Evolutionary conservation across 73 alveolate species (phyloP), one percentile per base, ranked within the genome.

Genomic region (Tetrahymena malaccensis): DNA sequence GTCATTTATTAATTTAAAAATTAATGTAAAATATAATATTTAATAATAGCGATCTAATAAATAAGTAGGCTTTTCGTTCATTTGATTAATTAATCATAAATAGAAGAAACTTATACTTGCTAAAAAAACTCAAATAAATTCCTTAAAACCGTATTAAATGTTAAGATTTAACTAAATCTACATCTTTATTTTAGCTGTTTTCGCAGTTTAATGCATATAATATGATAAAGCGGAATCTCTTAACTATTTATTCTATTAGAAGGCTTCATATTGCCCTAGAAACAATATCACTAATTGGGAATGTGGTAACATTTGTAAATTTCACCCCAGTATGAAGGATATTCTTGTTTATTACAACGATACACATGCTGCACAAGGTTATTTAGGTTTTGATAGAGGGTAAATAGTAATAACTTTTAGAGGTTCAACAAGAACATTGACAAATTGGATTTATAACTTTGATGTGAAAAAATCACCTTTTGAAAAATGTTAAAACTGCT

Each of bases 311-410:
- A 94, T 94, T 16, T 85, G 96, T 38, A 94, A 43, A 9, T 85
- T 85, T 84, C 93, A 94, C n/a, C 95, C 96, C 1, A 50, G 85
- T 40, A 83, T 94, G 44, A 27, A 83, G 35, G 93, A 85, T 33
- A 85, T 93, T n/a, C 17, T 84, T 38, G 96, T 94, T 13, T 95
- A 35, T 40, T 95, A 85, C n/a, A 95, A 95, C n/a, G 34, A 50
- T 33, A 94, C 93, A 55, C 97, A 95, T 58, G 94, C 93, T 85
- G 93, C 97, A 4, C 35, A 95, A 35, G 97, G 95, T 3, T 95
- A 85, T 89, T 34, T 43, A 33, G 97, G 97, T 16, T 95, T 85
- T 35, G 93, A 95, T 17, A 89, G 93, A n/a, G 97, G 93, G 89
- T 85, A 95, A 43, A 43, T 85, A 22, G 43, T 95, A 44, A 93